Percentiles rank a stretch among this genome's conserved stretches.
Conservation (phyloP, 352 stramenopile genomes). For the Peronosclerospora sorghi region DNA sequence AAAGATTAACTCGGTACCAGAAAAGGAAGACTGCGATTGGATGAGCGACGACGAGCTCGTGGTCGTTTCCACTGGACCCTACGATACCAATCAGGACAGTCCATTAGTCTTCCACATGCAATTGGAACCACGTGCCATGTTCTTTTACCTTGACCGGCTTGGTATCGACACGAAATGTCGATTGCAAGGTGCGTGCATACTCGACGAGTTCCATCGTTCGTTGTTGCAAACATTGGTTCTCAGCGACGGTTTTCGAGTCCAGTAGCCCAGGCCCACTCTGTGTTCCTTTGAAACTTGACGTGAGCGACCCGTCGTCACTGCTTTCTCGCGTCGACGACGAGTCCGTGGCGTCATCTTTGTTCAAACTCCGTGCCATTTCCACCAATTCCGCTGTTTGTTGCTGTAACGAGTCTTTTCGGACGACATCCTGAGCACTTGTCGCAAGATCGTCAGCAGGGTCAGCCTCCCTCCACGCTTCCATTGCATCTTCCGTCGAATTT, state of each 20-base stretch:
- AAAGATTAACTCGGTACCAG: slow-evolving; percentile 7
- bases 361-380: slow-evolving; percentile 27
- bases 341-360: slow-evolving; percentile 25
- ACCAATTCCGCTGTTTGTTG: slow-evolving; percentile 26
- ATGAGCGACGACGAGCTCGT: slow-evolving; percentile 29
- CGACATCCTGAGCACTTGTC: slow-evolving; percentile 7
- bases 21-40: slow-evolving; percentile 15
- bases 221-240: slow-evolving; percentile 42
- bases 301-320: slow-evolving; percentile 20
- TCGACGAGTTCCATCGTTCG: slow-evolving; percentile 54
- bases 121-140: too few relatives aligned
- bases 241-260: slow-evolving; percentile 8
- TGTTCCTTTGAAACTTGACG: slow-evolving; percentile 19
- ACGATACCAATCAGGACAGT: too few relatives aligned
- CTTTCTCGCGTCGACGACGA: slow-evolving; percentile 20
- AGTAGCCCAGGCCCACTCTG: slow-evolving; percentile 8
- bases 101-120: too few relatives aligned
- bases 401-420: slow-evolving; percentile 27
- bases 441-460: not conserved
- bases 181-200: slow-evolving; percentile 53
- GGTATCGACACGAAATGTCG: slow-evolving; percentile 24
- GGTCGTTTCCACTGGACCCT: slow-evolving; percentile 10
- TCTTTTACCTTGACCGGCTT: slow-evolving; percentile 11
- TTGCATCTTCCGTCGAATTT: too few relatives aligned
- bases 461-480: not conserved